These are phyloP conservation scores for Suillus placidus DNA, from an alignment of 768 basidiomycete genomes.

Conservation along the genomic window DNA sequence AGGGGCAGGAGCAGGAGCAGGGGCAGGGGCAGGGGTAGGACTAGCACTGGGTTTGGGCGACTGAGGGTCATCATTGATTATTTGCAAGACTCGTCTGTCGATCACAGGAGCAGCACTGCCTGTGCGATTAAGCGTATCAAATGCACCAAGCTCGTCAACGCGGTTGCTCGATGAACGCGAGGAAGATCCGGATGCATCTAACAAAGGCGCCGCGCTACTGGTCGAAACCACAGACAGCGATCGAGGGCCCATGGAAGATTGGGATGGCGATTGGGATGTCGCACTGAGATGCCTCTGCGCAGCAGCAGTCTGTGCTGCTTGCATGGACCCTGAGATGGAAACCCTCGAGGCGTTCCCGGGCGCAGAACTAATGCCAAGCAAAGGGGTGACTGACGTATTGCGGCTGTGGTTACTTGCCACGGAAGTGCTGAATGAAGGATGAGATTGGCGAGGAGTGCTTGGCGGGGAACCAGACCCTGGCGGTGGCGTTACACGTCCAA, in stretches of 20 bases:
- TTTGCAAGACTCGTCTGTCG: conserved; percentile 32
- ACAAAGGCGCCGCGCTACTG: conserved; percentile 4
- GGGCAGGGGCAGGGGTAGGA: background rate
- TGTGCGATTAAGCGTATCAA: conserved; percentile 21
- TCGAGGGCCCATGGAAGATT: conserved; percentile 16
- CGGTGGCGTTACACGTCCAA: conserved; percentile 46
- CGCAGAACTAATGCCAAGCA: conserved; percentile 21
- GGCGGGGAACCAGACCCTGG: conserved; percentile 33
- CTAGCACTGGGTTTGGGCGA: conserved; percentile 19
- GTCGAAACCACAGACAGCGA: conserved; percentile 26
- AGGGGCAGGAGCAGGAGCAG: background rate
- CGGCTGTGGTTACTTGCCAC: conserved; percentile 22
- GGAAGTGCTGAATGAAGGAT: conserved; percentile 13
- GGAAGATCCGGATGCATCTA: background rate
- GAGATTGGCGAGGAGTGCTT: conserved; percentile 27
- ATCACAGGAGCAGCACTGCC: conserved; percentile 24
- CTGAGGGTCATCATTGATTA: conserved; percentile 27
- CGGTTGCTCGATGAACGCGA: conserved; percentile 13
- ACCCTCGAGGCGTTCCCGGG: conserved; percentile 37
- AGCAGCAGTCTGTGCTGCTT: conserved; percentile 30
- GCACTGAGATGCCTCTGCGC: conserved; percentile 14
- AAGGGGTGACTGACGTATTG: conserved; percentile 27
- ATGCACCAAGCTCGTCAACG: conserved; percentile 22
- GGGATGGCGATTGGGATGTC: conserved; percentile 3
- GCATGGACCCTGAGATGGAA: conserved; percentile 47